These are phyloP conservation scores for Pichiaceae sp. DNA, from an alignment of 1,139 yeast genomes.

Conservation along the genomic window DNA sequence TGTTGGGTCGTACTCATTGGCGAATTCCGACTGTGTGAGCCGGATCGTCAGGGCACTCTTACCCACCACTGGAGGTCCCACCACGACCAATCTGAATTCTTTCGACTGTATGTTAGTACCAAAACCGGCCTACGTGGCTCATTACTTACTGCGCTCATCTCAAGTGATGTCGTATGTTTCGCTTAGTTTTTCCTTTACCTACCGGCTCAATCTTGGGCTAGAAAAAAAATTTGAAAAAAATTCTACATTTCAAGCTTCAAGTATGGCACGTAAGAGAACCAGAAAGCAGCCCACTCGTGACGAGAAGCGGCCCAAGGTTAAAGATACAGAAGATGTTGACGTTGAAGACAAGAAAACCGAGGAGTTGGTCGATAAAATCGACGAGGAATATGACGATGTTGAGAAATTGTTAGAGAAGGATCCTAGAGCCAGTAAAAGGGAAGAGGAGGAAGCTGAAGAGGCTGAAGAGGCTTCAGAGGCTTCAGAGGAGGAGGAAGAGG, in stretches of 20 bases:
- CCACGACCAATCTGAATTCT: constrained; percentile 85
- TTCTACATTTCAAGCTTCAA: background rate
- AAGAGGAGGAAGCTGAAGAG: constrained; percentile 16
- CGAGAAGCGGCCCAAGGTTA: constrained; percentile 3
- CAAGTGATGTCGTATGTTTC: background rate
- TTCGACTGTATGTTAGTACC: constrained; percentile 24
- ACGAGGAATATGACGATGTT: constrained; percentile 47
- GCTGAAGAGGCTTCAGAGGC: background rate
- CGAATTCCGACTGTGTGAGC: constrained; percentile 83
- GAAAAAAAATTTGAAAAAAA: background rate
- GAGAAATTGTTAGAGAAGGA: constrained; percentile 39
- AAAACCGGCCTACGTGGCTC: background rate
- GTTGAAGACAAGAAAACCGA: no score
- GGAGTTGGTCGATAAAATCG: constrained; percentile 39
- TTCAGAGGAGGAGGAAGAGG: background rate
- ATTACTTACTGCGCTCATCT: constrained; percentile 3
- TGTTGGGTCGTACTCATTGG: constrained; percentile 95
- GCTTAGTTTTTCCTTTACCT: background rate
- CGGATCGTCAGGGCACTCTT: constrained; percentile 92
- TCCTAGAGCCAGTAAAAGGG: constrained; percentile 26
- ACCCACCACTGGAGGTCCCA: constrained; percentile 99
- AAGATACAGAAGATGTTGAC: constrained; percentile 21
- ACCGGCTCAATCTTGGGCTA: background rate
- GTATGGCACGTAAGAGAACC: constrained; percentile 6
- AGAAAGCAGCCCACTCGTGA: constrained; percentile 5